Base-by-base conservation (phyloP, 352 stramenopile genomes). In the Globisporangium sylvaticum region DNA sequence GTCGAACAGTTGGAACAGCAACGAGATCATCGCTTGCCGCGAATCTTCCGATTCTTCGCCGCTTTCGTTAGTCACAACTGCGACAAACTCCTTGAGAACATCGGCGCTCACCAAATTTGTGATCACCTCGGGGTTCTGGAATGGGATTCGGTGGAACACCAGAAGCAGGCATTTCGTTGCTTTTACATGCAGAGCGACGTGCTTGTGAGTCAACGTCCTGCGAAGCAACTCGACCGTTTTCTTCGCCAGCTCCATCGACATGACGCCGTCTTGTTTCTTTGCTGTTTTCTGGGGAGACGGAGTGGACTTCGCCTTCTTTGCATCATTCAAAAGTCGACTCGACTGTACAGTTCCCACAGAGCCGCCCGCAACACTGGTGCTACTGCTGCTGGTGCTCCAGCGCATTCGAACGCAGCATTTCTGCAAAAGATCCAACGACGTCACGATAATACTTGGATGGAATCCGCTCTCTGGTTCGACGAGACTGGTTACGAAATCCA, bases 1-100 rank as follows among this genome's bases (percentile, higher is more conserved):
- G 64, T 92, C 85, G 58, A 95, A 83, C 37, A 95, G 71, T 66
- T 90, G 69, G 6, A 88, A 70, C 32, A 95, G 54, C 34, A 95
- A 65, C 22, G 81, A 75, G 4, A 87, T 79, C 62, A 88, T 81
- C 18, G 84, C 80, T 37, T 86, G 76, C 12, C 84, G 81, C 7
- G 83, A 89, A 34, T 92, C 84, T n/a, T 90, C 76, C 5, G 82
- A 84, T 67, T 94, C 86, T 37, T 81, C 75, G 4, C 68, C 72
- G 39, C 64, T 81, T 14, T 68, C 59, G 44, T 86, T 87, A 0
- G 79, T 72, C 31, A 87, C 70, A 0, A 90, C 64, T 32, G 64
- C 73, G 46, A 92, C 71, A 66, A 91, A 81, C 64, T 90, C 79
- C 20, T 70, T 62, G 3, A 94, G 58, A 2, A 88, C 57, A 22